Evolutionary conservation across 2,329 filamentous ascomycete genomes (phyloP), one percentile per base, ranked within the genome.

Genomic region (Simplicillium sp.): DNA sequence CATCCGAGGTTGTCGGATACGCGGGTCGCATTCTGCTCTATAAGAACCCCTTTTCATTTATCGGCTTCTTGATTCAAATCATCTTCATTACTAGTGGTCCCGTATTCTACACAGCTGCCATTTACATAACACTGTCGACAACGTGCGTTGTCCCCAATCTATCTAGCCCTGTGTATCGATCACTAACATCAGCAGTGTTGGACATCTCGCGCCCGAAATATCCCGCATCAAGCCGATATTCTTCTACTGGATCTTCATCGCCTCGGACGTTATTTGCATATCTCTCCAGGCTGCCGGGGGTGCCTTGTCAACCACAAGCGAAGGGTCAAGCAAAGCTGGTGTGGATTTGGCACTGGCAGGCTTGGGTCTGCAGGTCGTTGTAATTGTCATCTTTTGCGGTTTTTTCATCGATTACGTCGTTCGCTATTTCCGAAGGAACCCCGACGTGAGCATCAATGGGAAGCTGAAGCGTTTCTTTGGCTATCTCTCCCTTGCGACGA

Each of bases 61-160:
- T 54, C 1, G 76, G 70, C 0, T 84, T 84, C 52, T 66, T 82
- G 48, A 68, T 82, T 6, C 76, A 84, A 55, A 80, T 82, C 46
- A 54, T 49, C 56, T 64, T 52, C 40, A 53, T 63, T 17, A 80
- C 75, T 0, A 50, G 44, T 5, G 61, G 54, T 0, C 61, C 61
- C 9, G 60, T 64, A 0, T 64, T 56, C 15, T 64, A 78, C 66
- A 46, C 74, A 7, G 79, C 78, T 1, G 75, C 75, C 28, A 75
- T 84, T 40, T 84, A 84, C 51, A 68, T 84, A 20, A 80, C 75
- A 11, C 63, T 82, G 4, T 56, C 58, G 31, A 62, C 59, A 47
- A 56, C 54, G 61, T 64, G 36, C 7, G 29, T 25, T 3, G 17
- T 29, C 14, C 14, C 11, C 20, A 25, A 25, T 9, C 20, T 25